Evolutionary conservation across 2,329 filamentous ascomycete genomes (phyloP).

Genomic region (Geosmithia flava): DNA sequence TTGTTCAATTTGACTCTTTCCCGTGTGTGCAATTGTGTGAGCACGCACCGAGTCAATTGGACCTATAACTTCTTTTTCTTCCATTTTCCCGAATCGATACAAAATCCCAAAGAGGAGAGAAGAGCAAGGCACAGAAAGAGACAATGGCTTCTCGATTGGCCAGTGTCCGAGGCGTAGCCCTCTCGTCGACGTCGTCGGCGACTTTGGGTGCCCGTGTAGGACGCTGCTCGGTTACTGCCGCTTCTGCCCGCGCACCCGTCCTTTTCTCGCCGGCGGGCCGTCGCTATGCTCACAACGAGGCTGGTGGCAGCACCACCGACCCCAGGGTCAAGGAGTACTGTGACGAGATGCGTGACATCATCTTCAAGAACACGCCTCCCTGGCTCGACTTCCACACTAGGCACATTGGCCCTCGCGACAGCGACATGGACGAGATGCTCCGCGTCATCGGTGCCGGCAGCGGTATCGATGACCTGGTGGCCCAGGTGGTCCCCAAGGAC

Average conservation of each 20-base stretch:
- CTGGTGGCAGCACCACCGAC: neutral
- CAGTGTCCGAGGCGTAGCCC: neutral
- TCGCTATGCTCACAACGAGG: neutral
- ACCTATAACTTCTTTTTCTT: neutral
- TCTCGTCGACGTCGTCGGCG: neutral
- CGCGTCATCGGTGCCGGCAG: slow-evolving; percentile 63
- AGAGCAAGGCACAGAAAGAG: neutral
- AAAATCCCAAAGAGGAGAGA: neutral
- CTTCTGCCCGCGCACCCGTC: too few species aligned
- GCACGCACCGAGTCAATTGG: neutral
- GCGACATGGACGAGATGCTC: slow-evolving; percentile 66
- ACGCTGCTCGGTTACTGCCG: neutral
- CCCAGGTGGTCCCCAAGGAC: slow-evolving; percentile 69
- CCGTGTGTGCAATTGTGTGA: neutral
- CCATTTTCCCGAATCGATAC: neutral
- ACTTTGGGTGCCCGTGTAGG: neutral
- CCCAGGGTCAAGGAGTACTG: neutral
- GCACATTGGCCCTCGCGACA: slow-evolving; percentile 73
- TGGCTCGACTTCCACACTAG: slow-evolving; percentile 52
- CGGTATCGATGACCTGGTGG: slow-evolving; percentile 68
- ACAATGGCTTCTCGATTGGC: neutral
- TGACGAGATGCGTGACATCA: neutral
- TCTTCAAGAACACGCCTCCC: slow-evolving; percentile 1
- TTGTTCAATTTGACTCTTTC: neutral
- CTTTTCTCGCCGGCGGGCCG: too few species aligned